Base-by-base conservation (phyloP, 805 yeast species). In the Saturnispora zaruensis region DNA sequence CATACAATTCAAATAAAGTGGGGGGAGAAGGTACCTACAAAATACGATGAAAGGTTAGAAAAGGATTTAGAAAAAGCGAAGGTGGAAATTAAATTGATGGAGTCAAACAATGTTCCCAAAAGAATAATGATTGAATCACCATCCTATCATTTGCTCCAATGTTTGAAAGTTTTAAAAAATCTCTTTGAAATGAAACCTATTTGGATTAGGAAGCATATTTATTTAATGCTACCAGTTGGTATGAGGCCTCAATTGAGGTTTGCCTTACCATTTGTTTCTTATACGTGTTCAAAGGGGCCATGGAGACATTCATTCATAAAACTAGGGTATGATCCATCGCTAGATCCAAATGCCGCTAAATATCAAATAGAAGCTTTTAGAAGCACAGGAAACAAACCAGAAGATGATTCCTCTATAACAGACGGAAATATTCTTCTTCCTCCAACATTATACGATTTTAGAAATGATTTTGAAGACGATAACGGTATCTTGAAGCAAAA, bases 321-420 rank as follows among this genome's bases (percentile, higher is more conserved):
- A 55, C 79, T 81, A 56, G 97, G 96, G 0, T 72, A 81, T 37
- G 87, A 91, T 65, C 97, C 98, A 0, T 69, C 77, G 40, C 57
- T 66, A 2, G 79, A 83, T 44, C 58, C 67, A 1, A 62, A 69
- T 11, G 82, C 72, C 57, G 82, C 86, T 52, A 66, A 65, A 32
- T 88, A 79, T 62, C 99, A 93, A 67, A 83, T 90, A 20, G 97
- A 90, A 65, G 82, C 86, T 49, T 93, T 90, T 67, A 76, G 89
- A 41, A 55, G 59, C 43, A 40, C 56, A 34, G 69, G 79, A 5
- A 56, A 33, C 25, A 48, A 42, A 42, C 28, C 41, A 13, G 50
- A 47, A 33, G 50, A 47, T 41, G 33, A 24, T n/a, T 20, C 46
- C 1, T 26, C 24, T 11, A 24, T 44, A 7, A 46, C 41, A 41